Evolutionary conservation across 2,329 filamentous ascomycete genomes (phyloP).

Genomic region (Stromatinia cepivora): DNA sequence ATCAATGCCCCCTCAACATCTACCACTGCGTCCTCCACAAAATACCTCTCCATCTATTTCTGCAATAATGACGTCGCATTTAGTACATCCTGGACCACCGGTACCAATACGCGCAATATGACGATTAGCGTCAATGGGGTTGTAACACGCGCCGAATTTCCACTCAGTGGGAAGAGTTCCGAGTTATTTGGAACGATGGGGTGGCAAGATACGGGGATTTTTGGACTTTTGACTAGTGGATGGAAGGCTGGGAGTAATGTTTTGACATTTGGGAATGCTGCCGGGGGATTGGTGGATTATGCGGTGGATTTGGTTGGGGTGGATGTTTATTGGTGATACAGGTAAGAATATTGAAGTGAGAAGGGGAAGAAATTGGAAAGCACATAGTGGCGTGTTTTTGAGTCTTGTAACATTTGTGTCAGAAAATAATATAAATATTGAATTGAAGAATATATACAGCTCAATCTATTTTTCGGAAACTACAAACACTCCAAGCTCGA

Average conservation of each 20-base stretch:
- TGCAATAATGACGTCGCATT: slow-evolving; percentile 37
- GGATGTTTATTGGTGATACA: slow-evolving; percentile 32
- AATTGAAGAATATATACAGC: slow-evolving; percentile 6
- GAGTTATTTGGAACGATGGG: slow-evolving; percentile 33
- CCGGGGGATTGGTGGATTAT: slow-evolving; percentile 37
- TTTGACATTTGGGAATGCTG: slow-evolving; percentile 42
- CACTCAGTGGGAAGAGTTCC: slow-evolving; percentile 34
- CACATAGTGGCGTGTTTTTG: background rate
- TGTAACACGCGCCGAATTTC: slow-evolving; percentile 32
- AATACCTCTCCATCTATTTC: slow-evolving; percentile 32
- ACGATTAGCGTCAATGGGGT: slow-evolving; percentile 34
- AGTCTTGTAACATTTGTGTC: background rate
- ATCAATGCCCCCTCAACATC: slow-evolving; percentile 24
- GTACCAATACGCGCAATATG: slow-evolving; percentile 37
- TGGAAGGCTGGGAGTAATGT: slow-evolving; percentile 30
- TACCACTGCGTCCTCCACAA: slow-evolving; percentile 8
- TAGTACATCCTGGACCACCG: slow-evolving; percentile 28
- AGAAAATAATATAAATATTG: background rate
- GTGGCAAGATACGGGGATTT: slow-evolving; percentile 36
- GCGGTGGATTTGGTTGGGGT: slow-evolving; percentile 44
- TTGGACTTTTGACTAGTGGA: slow-evolving; percentile 31
- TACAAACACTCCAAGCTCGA: background rate
- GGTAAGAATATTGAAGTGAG: background rate
- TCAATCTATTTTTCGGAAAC: background rate
- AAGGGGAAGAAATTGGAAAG: background rate